Evolutionary conservation across 768 basidiomycete species (phyloP), one percentile per base, ranked within the genome.

Genomic region (Lactarius tabidus): DNA sequence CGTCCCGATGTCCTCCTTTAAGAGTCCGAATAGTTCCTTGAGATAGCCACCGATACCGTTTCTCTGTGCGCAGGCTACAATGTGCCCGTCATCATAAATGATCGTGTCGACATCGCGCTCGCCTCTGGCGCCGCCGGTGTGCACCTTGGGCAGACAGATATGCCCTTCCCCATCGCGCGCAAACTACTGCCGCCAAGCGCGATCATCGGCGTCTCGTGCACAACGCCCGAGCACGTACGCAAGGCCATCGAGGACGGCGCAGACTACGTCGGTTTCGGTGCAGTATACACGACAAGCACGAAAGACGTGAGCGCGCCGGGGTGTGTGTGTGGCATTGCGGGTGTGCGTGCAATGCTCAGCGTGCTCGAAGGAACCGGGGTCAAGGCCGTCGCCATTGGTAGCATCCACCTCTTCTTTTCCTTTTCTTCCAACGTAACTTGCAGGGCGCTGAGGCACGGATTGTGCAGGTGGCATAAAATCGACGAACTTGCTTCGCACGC

Each of bases 91-190:
- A 79, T 98, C 64, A 90, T 98, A 76, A 93, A 94, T 72, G 90
- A 92, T 74, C 85, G 93, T 14, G 79, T 96, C 63, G 95, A 97
- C 71, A 85, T 98, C 28, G 92, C 90, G 10, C 80, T 95, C 26
- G 90, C 91, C 8, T 77, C 91, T 26, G 79, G 84, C 52, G 88
- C 88, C 3, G 82, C 84, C 53, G 94, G 95, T 18, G 86, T 96
- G 14, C 95, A 98, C 73, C 79, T 97, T 52, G 95, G 95, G 7
- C 95, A 97, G 76, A 82, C 84, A 0, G 95, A 96, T 73, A 90
- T 93, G 83, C 84, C 90, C 2, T 79, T 90, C 14, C 72, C 79
- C 48, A 72, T 84, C 51, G 93, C 88, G 3, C 85, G 88, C 29
- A 73, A 73, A 15, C 78, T 97, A 2, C 81, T 98, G 3, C 91